Base-by-base conservation (phyloP, 768 basidiomycete genomes). In the Tulasnella sp. region DNA sequence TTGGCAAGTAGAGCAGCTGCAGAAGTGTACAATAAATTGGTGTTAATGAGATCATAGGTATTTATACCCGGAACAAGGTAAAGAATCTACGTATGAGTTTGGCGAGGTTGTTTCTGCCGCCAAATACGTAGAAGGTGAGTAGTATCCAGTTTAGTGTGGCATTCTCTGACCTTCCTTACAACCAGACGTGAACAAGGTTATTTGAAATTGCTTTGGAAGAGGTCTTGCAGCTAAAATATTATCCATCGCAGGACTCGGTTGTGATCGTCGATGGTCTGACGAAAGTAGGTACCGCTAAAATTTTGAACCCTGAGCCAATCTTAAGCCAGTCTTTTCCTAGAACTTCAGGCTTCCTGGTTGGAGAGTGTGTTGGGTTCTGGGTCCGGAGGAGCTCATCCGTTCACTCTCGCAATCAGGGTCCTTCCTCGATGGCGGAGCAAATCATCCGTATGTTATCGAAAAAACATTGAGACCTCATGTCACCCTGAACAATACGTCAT, bases 261-360 rank as follows among this genome's bases (percentile, higher is more conserved):
- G 69, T 93, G 50, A 79, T 96, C 57, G 81, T 96, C 52, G 87
- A 93, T 59, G 92, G 92, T 33, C 72, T 95, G 44, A 95, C 91
- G 4, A 96, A 93, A 74, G 87, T 80, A 45, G 19, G 58, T 45
- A 48, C 25, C 41, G 32, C 16, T 10, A 12, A n/a, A 19, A 19
- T 19, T 47, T 39, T 54, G 32, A 45, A 1, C 19, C 49, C 24
- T 46, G 25, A 53, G 4, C 49, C 22, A 4, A 22, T 67, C 27
- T 62, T 63, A 41, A 59, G 61, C 16, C 33, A 20, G 61, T 61
- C 16, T 34, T 61, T 32, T 58, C 61, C 3, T 65, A 95, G 83
- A 91, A 91, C 65, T 93, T 85, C 83, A 80, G 91, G 59, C 78
- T 92, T 49, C 90, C 91, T 7, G 92, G 92, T 31, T 96, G 89